Base-by-base conservation (phyloP, 805 yeast genomes). In the Nakazawaea wickerhamii region DNA sequence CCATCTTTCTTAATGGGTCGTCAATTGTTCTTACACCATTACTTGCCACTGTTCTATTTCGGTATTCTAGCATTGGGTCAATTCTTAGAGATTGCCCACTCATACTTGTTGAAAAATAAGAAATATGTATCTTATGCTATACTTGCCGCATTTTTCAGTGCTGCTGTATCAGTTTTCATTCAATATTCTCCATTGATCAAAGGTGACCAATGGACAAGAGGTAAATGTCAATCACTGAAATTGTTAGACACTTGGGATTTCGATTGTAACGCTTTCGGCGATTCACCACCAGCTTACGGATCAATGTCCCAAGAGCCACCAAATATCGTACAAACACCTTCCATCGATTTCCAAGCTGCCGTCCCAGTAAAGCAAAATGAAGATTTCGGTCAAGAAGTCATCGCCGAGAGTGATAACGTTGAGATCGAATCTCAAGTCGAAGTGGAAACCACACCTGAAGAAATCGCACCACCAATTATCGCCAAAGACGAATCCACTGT, bases 211-310 rank as follows among this genome's bases (percentile, higher is more conserved):
- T 91, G 98, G 97, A 84, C 95, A 36, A 72, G 72, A 54, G 60
- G 58, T 22, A 61, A 71, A 46, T 93, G 99, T 65, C 64, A 68
- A 45, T 65, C 70, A 34, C 68, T 90, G 35, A 77, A 78, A 64
- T 60, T 77, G 52, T 49, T 84, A 25, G 48, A 67, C 3, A 70
- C 76, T 30, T 93, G 98, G 99, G 99, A 93, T 70, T 93, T 80
- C 58, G 84, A 82, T 56, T 93, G 99, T 67, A 68, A 65, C 47
- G 52, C 69, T 11, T 88, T 75, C 60, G 68, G 67, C 32, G 60
- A 54, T n/a, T 15, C 38, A 8, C 27, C 35, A 59, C 60, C 19
- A 65, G 67, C 37, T 10, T 36, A 30, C 23, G 38, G 30, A 13
- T 30, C 44, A 4, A 13, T 31, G 10, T 4, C 38, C 7, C 11